These are phyloP conservation scores for Forsythia viridissima DNA, from an alignment of 257 asterid genomes.

Conservation along the genomic window DNA sequence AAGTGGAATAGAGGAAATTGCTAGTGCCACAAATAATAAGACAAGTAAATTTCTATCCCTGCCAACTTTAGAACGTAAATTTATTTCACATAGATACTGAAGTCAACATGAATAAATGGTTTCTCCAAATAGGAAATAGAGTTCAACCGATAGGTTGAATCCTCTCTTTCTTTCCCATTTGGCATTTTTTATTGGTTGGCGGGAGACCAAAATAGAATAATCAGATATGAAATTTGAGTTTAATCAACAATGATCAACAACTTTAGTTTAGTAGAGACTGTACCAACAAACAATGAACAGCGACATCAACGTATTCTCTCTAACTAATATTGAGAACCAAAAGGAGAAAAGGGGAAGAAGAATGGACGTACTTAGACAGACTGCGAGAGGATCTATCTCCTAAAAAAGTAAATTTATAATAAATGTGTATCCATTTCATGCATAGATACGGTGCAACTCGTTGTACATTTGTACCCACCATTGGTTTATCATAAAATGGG, in stretches of 20 bases:
- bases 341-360: not conserved
- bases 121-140: not conserved
- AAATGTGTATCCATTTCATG: slow-evolving; percentile 5
- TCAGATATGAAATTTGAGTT: not conserved
- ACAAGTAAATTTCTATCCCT: not conserved
- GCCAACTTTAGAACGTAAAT: not conserved
- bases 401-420: slow-evolving; percentile 11
- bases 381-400: not conserved
- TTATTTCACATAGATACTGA: not conserved
- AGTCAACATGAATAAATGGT: not conserved
- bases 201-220: not conserved
- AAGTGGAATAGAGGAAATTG: not conserved
- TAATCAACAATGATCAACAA: not conserved
- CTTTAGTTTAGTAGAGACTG: not conserved
- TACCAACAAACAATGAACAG: not conserved
- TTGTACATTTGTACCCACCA: slow-evolving; percentile 50
- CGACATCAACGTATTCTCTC: not conserved
- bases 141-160: not conserved
- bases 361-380: not conserved
- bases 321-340: not conserved
- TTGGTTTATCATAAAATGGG: slow-evolving; percentile 91
- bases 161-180: not conserved
- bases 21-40: not conserved
- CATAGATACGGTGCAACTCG: slow-evolving; percentile 9
- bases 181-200: not conserved